These are phyloP conservation scores for Vickermania spadyakhi DNA, from an alignment of 208 protist species.

Conservation along the genomic window DNA sequence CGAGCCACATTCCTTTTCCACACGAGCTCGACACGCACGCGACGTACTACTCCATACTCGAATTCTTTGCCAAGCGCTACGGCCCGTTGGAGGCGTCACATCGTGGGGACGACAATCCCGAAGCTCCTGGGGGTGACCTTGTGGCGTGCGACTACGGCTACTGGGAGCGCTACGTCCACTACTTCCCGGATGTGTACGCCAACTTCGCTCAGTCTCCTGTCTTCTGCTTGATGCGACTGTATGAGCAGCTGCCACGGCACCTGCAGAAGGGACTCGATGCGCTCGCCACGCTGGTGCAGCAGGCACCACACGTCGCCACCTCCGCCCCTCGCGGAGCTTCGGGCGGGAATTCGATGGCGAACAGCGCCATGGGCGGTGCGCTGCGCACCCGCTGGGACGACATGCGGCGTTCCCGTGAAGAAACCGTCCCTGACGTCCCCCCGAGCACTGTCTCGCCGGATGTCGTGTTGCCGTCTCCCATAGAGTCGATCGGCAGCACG, in stretches of 20 bases:
- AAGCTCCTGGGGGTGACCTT: not conserved
- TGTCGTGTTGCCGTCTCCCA: not conserved
- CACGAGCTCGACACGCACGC: not conserved
- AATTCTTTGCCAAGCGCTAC: not conserved
- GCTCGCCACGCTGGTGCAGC: constrained; percentile 20
- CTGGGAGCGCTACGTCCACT: constrained; percentile 2
- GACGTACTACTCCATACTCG: not conserved
- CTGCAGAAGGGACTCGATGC: constrained; percentile 55
- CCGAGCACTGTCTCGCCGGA: not conserved
- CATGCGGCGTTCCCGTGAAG: not conserved
- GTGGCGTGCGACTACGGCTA: not conserved
- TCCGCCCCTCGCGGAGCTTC: not conserved
- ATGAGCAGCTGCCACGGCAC: constrained; percentile 25
- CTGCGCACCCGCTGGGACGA: not conserved
- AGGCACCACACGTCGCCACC: not conserved
- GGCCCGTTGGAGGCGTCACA: not conserved
- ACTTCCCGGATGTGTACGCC: constrained; percentile 34
- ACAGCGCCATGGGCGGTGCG: not conserved
- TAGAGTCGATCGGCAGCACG: constrained; percentile 4
- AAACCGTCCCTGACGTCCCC: not conserved
- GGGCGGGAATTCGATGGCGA: not conserved
- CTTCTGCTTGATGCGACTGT: constrained; percentile 17
- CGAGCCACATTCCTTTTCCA: not conserved
- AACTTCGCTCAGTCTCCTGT: constrained; percentile 52
- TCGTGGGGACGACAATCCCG: too few species aligned